These are phyloP conservation scores for Pleurotus giganteus DNA, from an alignment of 768 basidiomycete genomes.

Conservation along the genomic window DNA sequence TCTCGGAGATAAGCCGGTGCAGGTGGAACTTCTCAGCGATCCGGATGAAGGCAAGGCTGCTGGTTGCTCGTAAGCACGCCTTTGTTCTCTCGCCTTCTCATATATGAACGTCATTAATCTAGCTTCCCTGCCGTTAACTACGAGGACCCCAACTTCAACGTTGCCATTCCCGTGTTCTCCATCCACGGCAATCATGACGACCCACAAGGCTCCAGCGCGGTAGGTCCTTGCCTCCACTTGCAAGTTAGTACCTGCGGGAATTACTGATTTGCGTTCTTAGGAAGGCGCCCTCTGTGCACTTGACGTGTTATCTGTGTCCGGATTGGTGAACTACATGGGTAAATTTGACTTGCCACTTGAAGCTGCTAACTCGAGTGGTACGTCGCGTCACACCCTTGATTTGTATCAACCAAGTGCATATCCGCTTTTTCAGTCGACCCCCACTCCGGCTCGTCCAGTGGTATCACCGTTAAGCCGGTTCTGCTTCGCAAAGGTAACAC, in stretches of 20 bases:
- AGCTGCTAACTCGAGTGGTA: background rate
- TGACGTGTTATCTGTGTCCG: conserved; percentile 91
- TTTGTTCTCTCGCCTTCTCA: background rate
- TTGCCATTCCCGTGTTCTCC: conserved; percentile 96
- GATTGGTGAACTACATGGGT: conserved; percentile 96
- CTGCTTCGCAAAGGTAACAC: conserved; percentile 87
- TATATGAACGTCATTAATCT: background rate
- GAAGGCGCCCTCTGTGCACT: conserved; percentile 95
- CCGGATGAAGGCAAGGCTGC: conserved; percentile 86
- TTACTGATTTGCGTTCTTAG: conserved; percentile 34
- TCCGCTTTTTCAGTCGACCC: conserved; percentile 37
- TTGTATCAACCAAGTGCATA: background rate
- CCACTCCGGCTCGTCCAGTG: conserved; percentile 54
- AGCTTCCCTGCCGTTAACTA: conserved; percentile 98
- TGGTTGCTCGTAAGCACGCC: conserved; percentile 69
- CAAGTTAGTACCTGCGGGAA: background rate
- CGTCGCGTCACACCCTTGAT: background rate
- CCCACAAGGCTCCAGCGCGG: conserved; percentile 92
- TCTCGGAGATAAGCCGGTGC: conserved; percentile 83
- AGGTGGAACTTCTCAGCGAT: conserved; percentile 89
- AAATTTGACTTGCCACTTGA: conserved; percentile 85
- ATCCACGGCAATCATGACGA: conserved; percentile 99
- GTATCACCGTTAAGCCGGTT: conserved; percentile 88
- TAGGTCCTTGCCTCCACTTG: conserved; percentile 35
- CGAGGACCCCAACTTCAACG: conserved; percentile 93